phyloP scores from a whole-genome alignment of 2,329 filamentous ascomycete genomes.

The Talaromyces amestolkiae region DNA sequence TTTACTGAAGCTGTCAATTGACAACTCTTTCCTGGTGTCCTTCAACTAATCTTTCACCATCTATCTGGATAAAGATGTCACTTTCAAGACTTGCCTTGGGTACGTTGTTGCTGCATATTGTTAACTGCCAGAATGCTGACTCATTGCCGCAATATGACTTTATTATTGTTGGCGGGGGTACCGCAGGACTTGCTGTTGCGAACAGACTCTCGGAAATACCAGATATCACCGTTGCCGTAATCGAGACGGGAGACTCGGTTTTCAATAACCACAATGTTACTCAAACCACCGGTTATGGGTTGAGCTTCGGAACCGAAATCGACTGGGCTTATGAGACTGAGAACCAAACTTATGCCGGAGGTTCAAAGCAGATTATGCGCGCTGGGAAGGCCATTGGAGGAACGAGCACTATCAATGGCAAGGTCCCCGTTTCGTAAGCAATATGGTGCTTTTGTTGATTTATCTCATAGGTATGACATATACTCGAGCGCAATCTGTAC shows the following conservation, averaged over 20 bases:
- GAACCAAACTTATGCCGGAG: conserved; percentile 38
- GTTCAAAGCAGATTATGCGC: conserved; percentile 29
- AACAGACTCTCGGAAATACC: conserved; percentile 35
- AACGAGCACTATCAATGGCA: conserved; percentile 45
- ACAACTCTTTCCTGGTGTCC: neutral
- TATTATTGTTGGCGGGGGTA: conserved; percentile 37
- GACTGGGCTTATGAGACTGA: conserved; percentile 44
- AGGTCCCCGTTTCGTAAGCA: neutral
- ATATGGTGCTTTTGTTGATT: neutral
- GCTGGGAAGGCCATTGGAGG: conserved; percentile 47
- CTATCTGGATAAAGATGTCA: neutral
- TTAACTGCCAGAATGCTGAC: neutral
- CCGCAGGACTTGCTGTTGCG: conserved; percentile 33
- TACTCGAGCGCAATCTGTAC: conserved; percentile 33
- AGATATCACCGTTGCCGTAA: conserved; percentile 27
- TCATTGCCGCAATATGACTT: conserved; percentile 26
- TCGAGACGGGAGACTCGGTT: conserved; percentile 31
- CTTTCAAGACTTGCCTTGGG: neutral
- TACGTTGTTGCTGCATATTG: neutral
- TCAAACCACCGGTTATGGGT: conserved; percentile 24
- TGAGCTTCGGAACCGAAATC: conserved; percentile 34
- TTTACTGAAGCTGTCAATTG: neutral
- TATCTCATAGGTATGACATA: conserved; percentile 37
- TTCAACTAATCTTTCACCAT: neutral
- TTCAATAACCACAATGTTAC: conserved; percentile 32